Conservation (phyloP, 129 eudicot species). For the Arctium minus region DNA sequence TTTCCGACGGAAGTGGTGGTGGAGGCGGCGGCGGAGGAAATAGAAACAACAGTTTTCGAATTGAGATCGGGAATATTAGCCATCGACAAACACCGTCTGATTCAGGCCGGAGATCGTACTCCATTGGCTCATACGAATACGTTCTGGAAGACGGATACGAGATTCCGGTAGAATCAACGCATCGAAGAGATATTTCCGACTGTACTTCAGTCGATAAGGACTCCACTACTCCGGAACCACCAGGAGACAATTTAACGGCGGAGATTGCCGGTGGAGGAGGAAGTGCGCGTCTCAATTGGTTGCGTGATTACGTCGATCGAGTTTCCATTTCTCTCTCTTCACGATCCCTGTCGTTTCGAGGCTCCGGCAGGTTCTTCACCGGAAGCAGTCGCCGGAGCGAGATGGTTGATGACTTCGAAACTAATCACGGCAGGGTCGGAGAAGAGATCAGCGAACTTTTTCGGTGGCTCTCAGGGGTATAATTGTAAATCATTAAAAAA, state of each 20-base stretch:
- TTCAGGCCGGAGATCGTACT: conserved; percentile 46
- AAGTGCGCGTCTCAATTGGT: conserved; percentile 59
- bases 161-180: conserved; percentile 45
- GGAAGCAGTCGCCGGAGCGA: conserved; percentile 92
- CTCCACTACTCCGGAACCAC: conserved; percentile 38
- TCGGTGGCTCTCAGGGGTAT: conserved; percentile 96
- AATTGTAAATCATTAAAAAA: conserved; percentile 42
- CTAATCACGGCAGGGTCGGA: conserved; percentile 49
- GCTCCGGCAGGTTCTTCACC: conserved; percentile 83
- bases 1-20: background rate
- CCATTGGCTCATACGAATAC: conserved; percentile 81
- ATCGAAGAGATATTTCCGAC: conserved; percentile 40
- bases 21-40: conserved; percentile 10
- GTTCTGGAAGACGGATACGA: conserved; percentile 71
- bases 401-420: conserved; percentile 56
- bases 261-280: conserved; percentile 39
- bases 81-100: conserved; percentile 35
- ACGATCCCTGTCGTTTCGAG: conserved; percentile 59
- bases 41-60: conserved; percentile 44
- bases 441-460: conserved; percentile 90
- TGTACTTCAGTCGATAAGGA: conserved; percentile 56
- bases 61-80: conserved; percentile 78
- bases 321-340: conserved; percentile 56
- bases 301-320: conserved; percentile 83
- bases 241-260: conserved; percentile 53